Base-by-base conservation (phyloP, 352 stramenopile genomes). In the Globisporangium irregulare region DNA sequence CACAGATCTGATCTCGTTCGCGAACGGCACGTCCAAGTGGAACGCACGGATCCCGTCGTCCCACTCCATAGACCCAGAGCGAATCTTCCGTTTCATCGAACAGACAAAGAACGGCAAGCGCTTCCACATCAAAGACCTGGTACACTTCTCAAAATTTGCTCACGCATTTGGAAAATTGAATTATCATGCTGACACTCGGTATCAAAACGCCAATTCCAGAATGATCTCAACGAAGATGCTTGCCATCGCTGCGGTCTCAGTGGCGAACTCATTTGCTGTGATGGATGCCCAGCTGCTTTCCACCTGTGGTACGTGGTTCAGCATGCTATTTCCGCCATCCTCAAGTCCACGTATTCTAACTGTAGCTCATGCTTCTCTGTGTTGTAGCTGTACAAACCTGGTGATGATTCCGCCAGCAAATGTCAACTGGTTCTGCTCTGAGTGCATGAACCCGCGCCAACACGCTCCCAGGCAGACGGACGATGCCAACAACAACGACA, bases 161-260 rank as follows among this genome's bases (percentile, higher is more conserved):
- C 29, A 29, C 25, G 25, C 25, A 29, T 10, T 48, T 61, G 29
- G 71, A 54, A 75, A 20, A n/a, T 56, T 25, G 20, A 29, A 50
- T 12, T 51, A 41, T 36, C 8, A 9, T 24, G 12, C 9, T 15
- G 29, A 34, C 29, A 20, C 48, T 70, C 57, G 36, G 5, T 63
- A 32, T 3, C 7, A 41, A 3, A 24, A 29, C 18, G 25, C 18
- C 27, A 12, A 22, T 54, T 56, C 43, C 29, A 91, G 82, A 89
- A 90, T 56, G 86, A 94, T 61, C 70, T 94, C 36, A 92, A 92
- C 59, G 86, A 94, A 77, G 86, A 94, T 67, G 79, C 77, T 22
- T 94, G 86, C 65, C 84, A 90, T 54, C 86, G 86, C 34, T 94
- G 86, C 55, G 82, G 83, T 0, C 76, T 89, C 48, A 78, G 81